phyloP scores from a whole-genome alignment of 176 grass and related monocot species.

The Avena insularis region DNA sequence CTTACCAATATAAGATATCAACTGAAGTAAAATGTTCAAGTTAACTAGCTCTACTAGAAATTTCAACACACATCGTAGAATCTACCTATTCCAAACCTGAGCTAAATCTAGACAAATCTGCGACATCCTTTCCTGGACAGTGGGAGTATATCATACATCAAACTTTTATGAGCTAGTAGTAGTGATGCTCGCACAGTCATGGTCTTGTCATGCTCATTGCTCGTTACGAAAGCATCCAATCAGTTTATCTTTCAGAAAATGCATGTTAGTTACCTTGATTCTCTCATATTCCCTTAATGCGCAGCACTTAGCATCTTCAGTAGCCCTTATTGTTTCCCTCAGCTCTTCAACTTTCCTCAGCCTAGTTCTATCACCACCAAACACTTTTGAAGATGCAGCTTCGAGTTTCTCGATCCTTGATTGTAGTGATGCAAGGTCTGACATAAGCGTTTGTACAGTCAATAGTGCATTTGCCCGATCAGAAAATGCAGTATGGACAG shows the following conservation, averaged over 20 bases:
- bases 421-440: slow-evolving; percentile 80
- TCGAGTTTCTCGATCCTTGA: slow-evolving; percentile 87
- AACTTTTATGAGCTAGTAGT: slow-evolving; percentile 2
- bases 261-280: slow-evolving; percentile 78
- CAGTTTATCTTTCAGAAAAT: slow-evolving; percentile 9
- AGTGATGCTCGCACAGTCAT: not conserved
- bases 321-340: slow-evolving; percentile 82
- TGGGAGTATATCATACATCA: not conserved
- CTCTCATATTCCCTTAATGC: slow-evolving; percentile 90
- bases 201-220: not conserved
- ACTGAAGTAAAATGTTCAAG: not conserved
- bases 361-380: slow-evolving; percentile 91
- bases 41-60: slow-evolving; percentile 18
- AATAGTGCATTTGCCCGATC: slow-evolving; percentile 89
- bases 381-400: slow-evolving; percentile 87
- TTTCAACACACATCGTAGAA: not conserved
- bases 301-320: slow-evolving; percentile 89
- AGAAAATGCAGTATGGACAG: slow-evolving; percentile 90
- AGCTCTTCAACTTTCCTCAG: slow-evolving; percentile 77
- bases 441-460: slow-evolving; percentile 95
- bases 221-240: slow-evolving; percentile 1
- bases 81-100: slow-evolving; percentile 17
- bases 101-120: not conserved
- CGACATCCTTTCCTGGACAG: too few species aligned
- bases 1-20: slow-evolving; percentile 15